Percentiles rank a stretch among this genome's conserved stretches.
These are phyloP conservation scores for Salvia rosmarinus DNA, from an alignment of 257 asterid species.

Conservation along the genomic window DNA sequence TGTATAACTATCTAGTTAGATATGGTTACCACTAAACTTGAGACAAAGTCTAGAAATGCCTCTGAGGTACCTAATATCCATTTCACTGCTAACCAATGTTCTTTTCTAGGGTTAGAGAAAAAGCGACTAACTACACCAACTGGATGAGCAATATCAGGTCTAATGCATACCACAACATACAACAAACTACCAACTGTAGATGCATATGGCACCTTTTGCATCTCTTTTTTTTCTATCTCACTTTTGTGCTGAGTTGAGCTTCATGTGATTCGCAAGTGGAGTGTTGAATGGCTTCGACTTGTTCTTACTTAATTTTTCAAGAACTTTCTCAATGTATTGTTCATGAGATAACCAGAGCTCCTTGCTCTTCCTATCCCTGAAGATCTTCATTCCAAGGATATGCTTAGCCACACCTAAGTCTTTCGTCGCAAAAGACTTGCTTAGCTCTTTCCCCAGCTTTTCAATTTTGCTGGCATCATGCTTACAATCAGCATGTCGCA, in stretches of 20 bases:
- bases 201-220: neutral
- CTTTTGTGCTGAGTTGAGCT: neutral
- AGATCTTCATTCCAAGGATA: neutral
- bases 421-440: neutral
- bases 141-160: too few relatives aligned
- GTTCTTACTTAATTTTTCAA: neutral
- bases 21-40: neutral
- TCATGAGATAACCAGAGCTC: neutral
- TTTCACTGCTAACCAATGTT: neutral
- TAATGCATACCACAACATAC: too few relatives aligned
- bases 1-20: neutral
- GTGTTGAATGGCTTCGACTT: neutral
- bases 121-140: too few relatives aligned
- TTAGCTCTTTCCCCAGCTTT: too few relatives aligned
- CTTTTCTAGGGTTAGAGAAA: too few relatives aligned
- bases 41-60: neutral
- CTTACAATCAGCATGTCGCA: too few relatives aligned
- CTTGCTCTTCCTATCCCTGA: neutral
- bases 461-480: too few relatives aligned
- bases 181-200: neutral
- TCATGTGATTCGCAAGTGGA: neutral
- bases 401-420: neutral
- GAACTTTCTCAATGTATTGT: neutral
- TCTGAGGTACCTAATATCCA: neutral
- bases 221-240: neutral